These are phyloP conservation scores for Auriscalpium vulgare DNA, from an alignment of 768 basidiomycete genomes.

Conservation along the genomic window DNA sequence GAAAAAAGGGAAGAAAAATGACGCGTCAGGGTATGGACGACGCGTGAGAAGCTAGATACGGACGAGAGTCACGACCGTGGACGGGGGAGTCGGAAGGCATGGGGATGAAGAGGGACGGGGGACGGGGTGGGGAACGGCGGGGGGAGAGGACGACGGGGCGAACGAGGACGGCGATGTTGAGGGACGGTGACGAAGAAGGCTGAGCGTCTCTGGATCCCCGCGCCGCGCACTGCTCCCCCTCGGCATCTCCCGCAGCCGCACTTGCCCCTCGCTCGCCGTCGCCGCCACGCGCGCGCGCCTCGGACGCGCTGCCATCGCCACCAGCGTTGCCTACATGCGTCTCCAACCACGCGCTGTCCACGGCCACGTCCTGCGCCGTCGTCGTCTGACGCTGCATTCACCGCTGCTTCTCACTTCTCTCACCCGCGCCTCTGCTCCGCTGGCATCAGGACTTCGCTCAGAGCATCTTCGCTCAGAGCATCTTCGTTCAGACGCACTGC, in stretches of 20 bases:
- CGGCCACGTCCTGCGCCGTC: too few relatives aligned
- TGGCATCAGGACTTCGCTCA: too few relatives aligned
- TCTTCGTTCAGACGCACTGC: too few relatives aligned
- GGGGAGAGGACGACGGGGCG: constrained; percentile 18
- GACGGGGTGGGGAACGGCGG: constrained; percentile 24
- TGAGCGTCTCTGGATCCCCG: neutral
- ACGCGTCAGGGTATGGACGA: constrained; percentile 15
- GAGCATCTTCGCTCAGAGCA: too few relatives aligned
- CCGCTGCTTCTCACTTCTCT: too few relatives aligned
- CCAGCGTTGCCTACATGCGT: too few relatives aligned
- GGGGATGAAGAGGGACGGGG: constrained; percentile 25
- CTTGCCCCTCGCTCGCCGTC: too few relatives aligned
- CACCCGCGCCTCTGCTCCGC: too few relatives aligned
- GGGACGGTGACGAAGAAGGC: constrained; percentile 10
- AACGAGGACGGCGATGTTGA: constrained; percentile 19
- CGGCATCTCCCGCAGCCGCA: constrained; percentile 1
- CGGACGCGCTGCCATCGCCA: too few relatives aligned
- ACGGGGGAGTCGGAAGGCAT: constrained; percentile 63
- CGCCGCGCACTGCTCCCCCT: neutral
- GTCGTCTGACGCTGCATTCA: too few relatives aligned
- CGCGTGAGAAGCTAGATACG: constrained; percentile 9
- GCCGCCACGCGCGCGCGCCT: too few relatives aligned
- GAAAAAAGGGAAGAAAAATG: constrained; percentile 15
- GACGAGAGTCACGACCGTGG: constrained; percentile 46
- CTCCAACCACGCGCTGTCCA: too few relatives aligned